phyloP scores from a whole-genome alignment of 2,329 filamentous ascomycete species.

The Aureobasidium sp. region DNA sequence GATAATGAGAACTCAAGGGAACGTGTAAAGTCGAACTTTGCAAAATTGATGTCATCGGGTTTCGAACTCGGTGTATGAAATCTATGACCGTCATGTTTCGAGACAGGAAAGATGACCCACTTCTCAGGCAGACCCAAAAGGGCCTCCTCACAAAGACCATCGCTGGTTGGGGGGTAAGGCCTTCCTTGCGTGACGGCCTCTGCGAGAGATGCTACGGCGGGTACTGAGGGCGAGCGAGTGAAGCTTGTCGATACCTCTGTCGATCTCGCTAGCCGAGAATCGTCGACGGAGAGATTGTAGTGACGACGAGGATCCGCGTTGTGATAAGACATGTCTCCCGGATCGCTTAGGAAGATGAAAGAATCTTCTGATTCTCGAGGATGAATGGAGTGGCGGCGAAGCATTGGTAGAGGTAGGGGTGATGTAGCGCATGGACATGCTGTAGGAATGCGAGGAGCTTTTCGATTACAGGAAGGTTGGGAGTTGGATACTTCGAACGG shows the following conservation, averaged over 20 bases:
- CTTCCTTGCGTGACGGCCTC: neutral
- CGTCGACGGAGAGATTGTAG: neutral
- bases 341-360: slow-evolving; percentile 10
- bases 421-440: neutral
- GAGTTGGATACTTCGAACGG: too few species aligned
- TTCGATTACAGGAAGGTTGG: neutral
- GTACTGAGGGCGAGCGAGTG: slow-evolving; percentile 1
- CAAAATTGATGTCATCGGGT: neutral
- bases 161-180: neutral
- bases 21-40: slow-evolving; percentile 4
- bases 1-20: neutral
- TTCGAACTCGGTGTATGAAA: neutral
- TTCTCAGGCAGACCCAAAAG: neutral
- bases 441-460: neutral
- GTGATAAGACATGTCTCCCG: neutral
- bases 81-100: neutral
- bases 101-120: slow-evolving; percentile 1
- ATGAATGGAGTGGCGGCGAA: slow-evolving; percentile 4
- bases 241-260: neutral
- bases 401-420: neutral
- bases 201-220: slow-evolving; percentile 2
- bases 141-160: slow-evolving; percentile 1
- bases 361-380: neutral
- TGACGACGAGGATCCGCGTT: neutral
- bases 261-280: neutral